A percentile compares a stretch with the other conserved stretches of the same genome.
Evolutionary conservation across 2,329 filamentous ascomycete species (phyloP).

Genomic region (Coniochaeta sp.): DNA sequence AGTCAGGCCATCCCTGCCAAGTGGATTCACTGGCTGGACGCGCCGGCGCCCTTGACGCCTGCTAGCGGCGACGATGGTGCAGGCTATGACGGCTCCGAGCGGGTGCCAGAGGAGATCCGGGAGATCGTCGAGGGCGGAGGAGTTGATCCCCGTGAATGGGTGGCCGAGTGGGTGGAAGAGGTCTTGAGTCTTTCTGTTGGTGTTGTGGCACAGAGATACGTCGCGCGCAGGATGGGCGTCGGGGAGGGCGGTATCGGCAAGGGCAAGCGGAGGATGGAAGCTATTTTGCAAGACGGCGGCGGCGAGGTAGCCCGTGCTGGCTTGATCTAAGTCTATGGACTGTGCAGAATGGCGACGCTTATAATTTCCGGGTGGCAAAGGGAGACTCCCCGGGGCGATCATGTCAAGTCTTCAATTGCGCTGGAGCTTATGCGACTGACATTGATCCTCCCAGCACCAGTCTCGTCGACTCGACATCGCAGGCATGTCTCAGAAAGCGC

Average conservation of each 20-base stretch:
- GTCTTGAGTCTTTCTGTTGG: slow-evolving; percentile 69
- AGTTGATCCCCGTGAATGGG: slow-evolving; percentile 94
- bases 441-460: background rate
- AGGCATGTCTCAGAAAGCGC: background rate
- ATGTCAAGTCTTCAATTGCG: background rate
- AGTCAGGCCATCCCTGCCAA: slow-evolving; percentile 76
- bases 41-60: slow-evolving; percentile 50
- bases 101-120: slow-evolving; percentile 74
- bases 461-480: background rate
- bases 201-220: slow-evolving; percentile 87
- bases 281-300: slow-evolving; percentile 46
- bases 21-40: slow-evolving; percentile 91
- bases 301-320: slow-evolving; percentile 55
- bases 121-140: slow-evolving; percentile 70
- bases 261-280: slow-evolving; percentile 53
- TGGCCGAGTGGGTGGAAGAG: slow-evolving; percentile 96
- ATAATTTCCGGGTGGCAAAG: too few species aligned
- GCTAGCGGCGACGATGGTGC: slow-evolving; percentile 40
- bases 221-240: slow-evolving; percentile 91
- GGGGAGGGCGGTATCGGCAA: slow-evolving; percentile 65
- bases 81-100: slow-evolving; percentile 16
- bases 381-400: too few species aligned
- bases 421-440: too few species aligned
- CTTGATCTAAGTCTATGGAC: slow-evolving; percentile 36
- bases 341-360: too few species aligned